These are phyloP conservation scores for Thalassiosira profunda DNA, from an alignment of 108 stramenopile species.

Conservation along the genomic window DNA sequence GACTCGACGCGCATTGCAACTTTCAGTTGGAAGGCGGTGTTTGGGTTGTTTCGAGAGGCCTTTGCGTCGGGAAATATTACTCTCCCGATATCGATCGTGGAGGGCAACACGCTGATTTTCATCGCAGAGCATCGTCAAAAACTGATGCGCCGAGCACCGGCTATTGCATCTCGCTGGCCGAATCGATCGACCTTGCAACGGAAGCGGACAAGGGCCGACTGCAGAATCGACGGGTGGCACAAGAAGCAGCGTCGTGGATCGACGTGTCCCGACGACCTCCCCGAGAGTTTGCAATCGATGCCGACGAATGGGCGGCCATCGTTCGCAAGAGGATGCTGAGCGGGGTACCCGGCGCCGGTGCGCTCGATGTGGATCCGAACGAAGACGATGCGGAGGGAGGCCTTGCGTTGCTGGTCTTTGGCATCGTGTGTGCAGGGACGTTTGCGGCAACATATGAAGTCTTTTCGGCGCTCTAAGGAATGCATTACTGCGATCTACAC, in stretches of 20 bases:
- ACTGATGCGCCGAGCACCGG: no score
- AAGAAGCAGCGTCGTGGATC: slow-evolving; percentile 23
- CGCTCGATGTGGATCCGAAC: slow-evolving; percentile 28
- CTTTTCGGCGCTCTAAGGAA: slow-evolving; percentile 13
- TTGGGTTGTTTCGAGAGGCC: slow-evolving; percentile 16
- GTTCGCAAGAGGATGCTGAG: slow-evolving; percentile 15
- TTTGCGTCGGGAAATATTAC: slow-evolving; percentile 21
- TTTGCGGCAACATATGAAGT: slow-evolving; percentile 17
- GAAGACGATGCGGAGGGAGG: slow-evolving; percentile 18
- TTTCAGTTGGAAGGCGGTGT: slow-evolving; percentile 26
- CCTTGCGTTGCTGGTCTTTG: slow-evolving; percentile 13
- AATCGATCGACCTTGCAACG: slow-evolving; percentile 18
- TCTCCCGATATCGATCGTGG: slow-evolving; percentile 18
- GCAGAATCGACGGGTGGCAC: slow-evolving; percentile 22
- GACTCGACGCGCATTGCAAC: background rate
- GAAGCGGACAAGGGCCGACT: slow-evolving; percentile 17
- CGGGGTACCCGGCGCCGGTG: slow-evolving; percentile 13
- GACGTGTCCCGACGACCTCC: slow-evolving; percentile 24
- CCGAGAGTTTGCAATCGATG: background rate
- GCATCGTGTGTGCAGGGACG: slow-evolving; percentile 1
- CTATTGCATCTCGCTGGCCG: no score
- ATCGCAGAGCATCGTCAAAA: no score
- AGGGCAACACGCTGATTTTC: slow-evolving; percentile 17
- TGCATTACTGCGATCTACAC: no score
- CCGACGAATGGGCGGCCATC: slow-evolving; percentile 25